These are phyloP conservation scores for Tuber indicum DNA, from an alignment of 495 filamentous ascomycete genomes.

Conservation along the genomic window DNA sequence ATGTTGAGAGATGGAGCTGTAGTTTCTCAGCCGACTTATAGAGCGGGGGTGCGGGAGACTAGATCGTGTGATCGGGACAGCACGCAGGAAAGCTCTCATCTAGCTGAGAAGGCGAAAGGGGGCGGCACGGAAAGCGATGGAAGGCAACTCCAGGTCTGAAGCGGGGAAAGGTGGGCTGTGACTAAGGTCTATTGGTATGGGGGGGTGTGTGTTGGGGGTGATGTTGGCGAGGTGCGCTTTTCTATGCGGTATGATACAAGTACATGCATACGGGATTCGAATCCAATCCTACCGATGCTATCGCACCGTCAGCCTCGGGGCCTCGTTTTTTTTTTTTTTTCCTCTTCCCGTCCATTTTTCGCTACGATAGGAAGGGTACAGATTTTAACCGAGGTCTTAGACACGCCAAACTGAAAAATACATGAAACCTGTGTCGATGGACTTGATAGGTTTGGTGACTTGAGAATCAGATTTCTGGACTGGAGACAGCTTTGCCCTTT, in stretches of 20 bases:
- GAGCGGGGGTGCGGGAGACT: slow-evolving; percentile 27
- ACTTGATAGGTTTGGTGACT: not conserved
- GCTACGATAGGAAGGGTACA: not conserved
- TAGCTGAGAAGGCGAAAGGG: slow-evolving; percentile 8
- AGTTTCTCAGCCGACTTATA: slow-evolving; percentile 16
- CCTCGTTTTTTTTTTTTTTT: not conserved
- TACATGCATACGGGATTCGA: not conserved
- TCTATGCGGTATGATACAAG: not conserved
- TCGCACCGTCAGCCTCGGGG: not conserved
- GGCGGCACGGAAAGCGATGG: slow-evolving; percentile 10
- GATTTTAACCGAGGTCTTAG: not conserved
- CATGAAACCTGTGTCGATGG: not conserved
- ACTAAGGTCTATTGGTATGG: not conserved
- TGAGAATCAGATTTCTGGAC: not conserved
- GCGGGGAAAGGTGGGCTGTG: slow-evolving; percentile 25
- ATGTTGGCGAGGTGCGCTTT: not conserved
- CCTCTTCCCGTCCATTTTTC: not conserved
- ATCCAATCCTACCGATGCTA: not conserved
- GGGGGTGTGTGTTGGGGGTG: not conserved
- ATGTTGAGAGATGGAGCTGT: slow-evolving; percentile 16
- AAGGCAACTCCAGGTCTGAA: slow-evolving; percentile 19
- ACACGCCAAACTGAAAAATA: not conserved
- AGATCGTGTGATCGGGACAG: slow-evolving; percentile 33
- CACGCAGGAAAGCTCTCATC: slow-evolving; percentile 23
- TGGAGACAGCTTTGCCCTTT: not conserved